Evolutionary conservation across 495 filamentous ascomycete species (phyloP), one percentile per base, ranked within the genome.

Genomic region (Penicillium atrosanguineum): DNA sequence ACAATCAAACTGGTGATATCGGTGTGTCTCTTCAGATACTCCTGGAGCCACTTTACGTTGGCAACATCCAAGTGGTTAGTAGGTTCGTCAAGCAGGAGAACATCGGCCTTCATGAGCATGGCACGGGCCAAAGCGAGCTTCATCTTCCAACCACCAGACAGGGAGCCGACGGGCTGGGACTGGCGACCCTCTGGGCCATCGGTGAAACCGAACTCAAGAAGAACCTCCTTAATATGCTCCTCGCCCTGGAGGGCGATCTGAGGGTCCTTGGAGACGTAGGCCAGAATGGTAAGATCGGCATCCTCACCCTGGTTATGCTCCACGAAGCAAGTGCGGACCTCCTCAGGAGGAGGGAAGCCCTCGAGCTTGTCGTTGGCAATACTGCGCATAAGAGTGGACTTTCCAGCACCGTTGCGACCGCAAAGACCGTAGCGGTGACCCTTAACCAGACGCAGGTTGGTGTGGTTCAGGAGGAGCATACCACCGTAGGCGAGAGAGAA

Each of bases 141-240:
- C 94, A 99, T 99, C 83, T 99, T 97, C 94, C 94, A 99, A 64
- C 94, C 94, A 69, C 94, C 94, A n/a, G 94, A 99, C 18, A 97
- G 78, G 25, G 92, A 95, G 53, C 94, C 93, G 49, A 97, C 95
- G 45, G 82, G 86, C 65, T 95, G 87, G 28, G 83, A 78, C 68
- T 96, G 93, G 25, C 87, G 85, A 52, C 94, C 95, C 56, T 94
- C 87, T 0, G 90, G 90, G 9, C 92, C 92, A 57, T 88, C 72
- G 4, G 88, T 93, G 74, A 99, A 97, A 34, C 94, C 94, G 64
- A 99, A 91, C 65, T 96, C 91, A 50, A 86, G 79, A 46, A 99
- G 72, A 46, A 96, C 91, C 46, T 78, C 74, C 26, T 85, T 86
- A 60, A 99, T 96, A 43, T 89, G 85, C 54, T 93, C 89, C 28